Evolutionary conservation across 2,329 filamentous ascomycete species (phyloP), one percentile per base, ranked within the genome.

Genomic region (Delphinella strobiligena): DNA sequence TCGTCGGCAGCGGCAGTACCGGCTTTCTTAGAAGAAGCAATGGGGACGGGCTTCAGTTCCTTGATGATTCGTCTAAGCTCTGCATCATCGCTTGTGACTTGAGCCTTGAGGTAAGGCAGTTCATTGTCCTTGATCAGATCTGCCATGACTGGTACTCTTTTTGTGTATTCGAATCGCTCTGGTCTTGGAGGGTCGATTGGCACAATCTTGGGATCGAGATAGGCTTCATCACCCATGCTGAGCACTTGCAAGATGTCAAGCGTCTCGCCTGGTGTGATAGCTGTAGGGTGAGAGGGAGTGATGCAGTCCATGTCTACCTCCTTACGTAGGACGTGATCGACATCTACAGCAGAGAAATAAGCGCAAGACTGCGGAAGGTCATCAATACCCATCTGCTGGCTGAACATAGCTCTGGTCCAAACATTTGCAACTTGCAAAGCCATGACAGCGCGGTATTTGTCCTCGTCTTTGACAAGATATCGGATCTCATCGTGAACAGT

Each of bases 281-380:
- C 70, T 0, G 72, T 70, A 0, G 74, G 72, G 59, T 98, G 83
- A 32, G 82, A 91, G 1, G 91, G 91, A 0, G 91, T 98, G 32
- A 96, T 63, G 57, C 91, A 98, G 54, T 94, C 83, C 85, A 98
- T 93, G 58, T 98, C 82, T 3, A 98, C 93, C 61, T 98, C 91
- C 58, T 98, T 98, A 37, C 91, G 76, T n/a, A 98, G 69, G 3
- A 98, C 88, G 51, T 86, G 80, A 54, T 98, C 91, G 48, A 98
- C 84, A 54, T 98, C 91, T 4, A 98, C 78, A 3, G 91, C 89
- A 1, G 84, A 93, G 62, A 98, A 98, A 61, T 87, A 98, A 7
- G 91, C 91, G 53, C 88, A 95, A 0, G 82, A 79, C 54, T 96
- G 91, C 1, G 93, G 91, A 8, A 98, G 72, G 54, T 98, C 91